These are phyloP conservation scores for Rhizopus sp. DNA, from an alignment of 371 early-diverging fungal genomes.

Conservation along the genomic window DNA sequence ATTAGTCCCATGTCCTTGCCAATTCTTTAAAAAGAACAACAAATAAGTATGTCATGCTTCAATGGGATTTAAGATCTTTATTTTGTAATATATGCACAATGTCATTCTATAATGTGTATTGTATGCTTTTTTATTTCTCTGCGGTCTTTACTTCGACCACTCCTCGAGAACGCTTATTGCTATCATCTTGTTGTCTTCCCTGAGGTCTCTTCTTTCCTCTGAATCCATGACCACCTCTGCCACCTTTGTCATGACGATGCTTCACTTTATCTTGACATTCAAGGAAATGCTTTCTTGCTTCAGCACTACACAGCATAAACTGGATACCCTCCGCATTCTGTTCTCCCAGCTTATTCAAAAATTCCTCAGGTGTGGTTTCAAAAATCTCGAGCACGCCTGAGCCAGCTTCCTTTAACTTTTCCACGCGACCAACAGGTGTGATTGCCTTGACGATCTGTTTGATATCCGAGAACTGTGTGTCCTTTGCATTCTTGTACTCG, in stretches of 20 bases:
- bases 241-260: slow-evolving; percentile 15
- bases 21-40: no score
- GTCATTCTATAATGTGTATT: no score
- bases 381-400: slow-evolving; percentile 38
- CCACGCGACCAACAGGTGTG: slow-evolving; percentile 21
- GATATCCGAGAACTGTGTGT: slow-evolving; percentile 27
- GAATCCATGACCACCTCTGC: slow-evolving; percentile 28
- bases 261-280: slow-evolving; percentile 22
- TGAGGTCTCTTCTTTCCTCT: background rate
- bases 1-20: no score
- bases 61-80: no score
- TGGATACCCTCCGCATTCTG: slow-evolving; percentile 26
- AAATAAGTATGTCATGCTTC: no score
- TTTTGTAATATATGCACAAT: no score
- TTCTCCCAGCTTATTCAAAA: slow-evolving; percentile 29
- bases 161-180: slow-evolving; percentile 18
- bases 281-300: slow-evolving; percentile 24
- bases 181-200: slow-evolving; percentile 6
- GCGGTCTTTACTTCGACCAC: slow-evolving; percentile 12
- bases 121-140: background rate
- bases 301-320: slow-evolving; percentile 19
- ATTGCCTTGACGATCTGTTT: slow-evolving; percentile 26
- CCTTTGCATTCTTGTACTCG: slow-evolving; percentile 36
- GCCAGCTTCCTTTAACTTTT: slow-evolving; percentile 16
- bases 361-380: slow-evolving; percentile 35